phyloP scores from a whole-genome alignment of 345 rosid genomes.

The Linum usitatissimum region DNA sequence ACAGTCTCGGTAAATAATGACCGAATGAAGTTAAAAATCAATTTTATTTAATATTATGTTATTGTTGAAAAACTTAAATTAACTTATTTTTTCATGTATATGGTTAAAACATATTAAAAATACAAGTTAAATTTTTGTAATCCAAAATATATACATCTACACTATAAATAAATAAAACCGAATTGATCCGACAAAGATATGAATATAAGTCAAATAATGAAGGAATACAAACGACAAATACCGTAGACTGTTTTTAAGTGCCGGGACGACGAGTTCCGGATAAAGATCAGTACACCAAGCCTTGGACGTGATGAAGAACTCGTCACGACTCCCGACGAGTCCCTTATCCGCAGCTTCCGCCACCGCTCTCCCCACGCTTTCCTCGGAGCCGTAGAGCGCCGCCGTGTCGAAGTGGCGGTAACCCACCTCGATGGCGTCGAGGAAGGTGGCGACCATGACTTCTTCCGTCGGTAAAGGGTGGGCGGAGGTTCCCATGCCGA shows the following conservation, averaged over 20 bases:
- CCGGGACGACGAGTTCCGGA: constrained; percentile 39
- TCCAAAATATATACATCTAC: no score
- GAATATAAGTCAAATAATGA: no score
- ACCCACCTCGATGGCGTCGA: background rate
- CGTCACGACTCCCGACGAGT: constrained; percentile 31
- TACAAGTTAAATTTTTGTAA: no score
- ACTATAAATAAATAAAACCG: no score
- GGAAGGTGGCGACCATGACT: background rate
- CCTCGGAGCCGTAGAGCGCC: constrained; percentile 35
- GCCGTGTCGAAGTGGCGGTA: constrained; percentile 76
- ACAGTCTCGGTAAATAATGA: no score
- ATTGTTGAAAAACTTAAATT: no score
- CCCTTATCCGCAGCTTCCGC: constrained; percentile 34
- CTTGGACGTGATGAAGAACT: constrained; percentile 56
- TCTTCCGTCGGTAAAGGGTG: background rate
- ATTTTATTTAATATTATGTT: no score
- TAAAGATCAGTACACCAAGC: constrained; percentile 46
- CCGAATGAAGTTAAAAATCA: no score
- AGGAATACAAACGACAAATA: background rate
- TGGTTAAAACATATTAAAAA: no score
- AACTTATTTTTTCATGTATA: no score
- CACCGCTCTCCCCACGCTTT: constrained; percentile 45
- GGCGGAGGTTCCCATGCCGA: background rate
- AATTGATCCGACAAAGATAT: no score
- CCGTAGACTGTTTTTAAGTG: constrained; percentile 27